Base-by-base conservation (phyloP, 2,329 filamentous ascomycete genomes). In the Nigrospora oryzae region DNA sequence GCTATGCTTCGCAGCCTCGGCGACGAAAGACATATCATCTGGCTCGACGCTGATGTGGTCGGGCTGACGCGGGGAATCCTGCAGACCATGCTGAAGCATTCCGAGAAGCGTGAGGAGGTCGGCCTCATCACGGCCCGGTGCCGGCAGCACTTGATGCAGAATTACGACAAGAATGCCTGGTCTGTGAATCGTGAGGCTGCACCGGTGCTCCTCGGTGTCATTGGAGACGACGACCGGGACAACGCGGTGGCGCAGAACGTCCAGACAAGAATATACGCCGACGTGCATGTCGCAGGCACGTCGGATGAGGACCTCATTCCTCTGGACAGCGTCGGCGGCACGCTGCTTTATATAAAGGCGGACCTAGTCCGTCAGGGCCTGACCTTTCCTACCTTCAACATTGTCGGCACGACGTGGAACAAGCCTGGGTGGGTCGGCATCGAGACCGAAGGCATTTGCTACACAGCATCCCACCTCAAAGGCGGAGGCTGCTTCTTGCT, bases 141-240 rank as follows among this genome's bases (percentile, higher is more conserved):
- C 48, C 50, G 51, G n/a, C 55, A 61, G 43, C 56, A 57, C 43
- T 50, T 57, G 31, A 57, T 54, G 13, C 44, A 49, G 13, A 63
- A 64, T 40, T 65, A 64, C 49, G 63, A 65, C 50, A 62, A 60
- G 51, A 64, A 63, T 43, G 57, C 62, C 7, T 65, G 63, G 62
- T 50, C 53, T 5, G 48, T 58, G 30, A 53, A 49, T 40, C 46
- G 46, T 32, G 47, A 41, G 31, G 34, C 5, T 5, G 43, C 34
- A 19, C 49, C 47, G 7, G 42, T 43, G 28, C 49, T 55, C 30
- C 49, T 51, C 45, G 49, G 52, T 3, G 49, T 50, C 17, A 50
- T 57, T 3, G 49, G 49, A 15, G 49, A 53, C 19, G 49, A 49
- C 17, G 49, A 53, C 19, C 36, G 53, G 6, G 37, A 47, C 1